A percentile compares a stretch with the other conserved stretches of the same genome.
Conservation (phyloP, 352 stramenopile genomes). For the Phytophthora palmivora region DNA sequence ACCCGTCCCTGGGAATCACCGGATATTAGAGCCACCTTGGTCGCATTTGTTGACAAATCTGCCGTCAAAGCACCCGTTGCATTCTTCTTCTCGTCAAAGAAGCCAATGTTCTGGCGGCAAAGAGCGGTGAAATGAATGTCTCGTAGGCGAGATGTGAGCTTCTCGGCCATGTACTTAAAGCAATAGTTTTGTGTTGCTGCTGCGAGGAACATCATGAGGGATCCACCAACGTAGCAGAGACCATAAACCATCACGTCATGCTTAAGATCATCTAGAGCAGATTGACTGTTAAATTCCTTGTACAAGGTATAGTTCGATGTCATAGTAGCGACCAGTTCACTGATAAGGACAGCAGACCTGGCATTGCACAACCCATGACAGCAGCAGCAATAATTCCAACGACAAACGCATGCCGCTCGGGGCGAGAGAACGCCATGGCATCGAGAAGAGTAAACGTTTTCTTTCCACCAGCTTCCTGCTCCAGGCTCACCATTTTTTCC, state of each 20-base stretch:
- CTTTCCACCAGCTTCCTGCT: too few relatives aligned
- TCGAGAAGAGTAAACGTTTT: conserved; percentile 37
- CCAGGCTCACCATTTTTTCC: conserved; percentile 4
- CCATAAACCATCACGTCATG: conserved; percentile 36
- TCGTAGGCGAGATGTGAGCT: conserved; percentile 53
- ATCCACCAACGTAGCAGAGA: conserved; percentile 41
- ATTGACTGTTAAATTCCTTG: conserved; percentile 16
- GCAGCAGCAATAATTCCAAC: conserved; percentile 35
- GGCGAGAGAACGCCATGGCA: conserved; percentile 27
- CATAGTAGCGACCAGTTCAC: conserved; percentile 33
- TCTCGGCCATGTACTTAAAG: conserved; percentile 63
- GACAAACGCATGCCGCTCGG: conserved; percentile 47
- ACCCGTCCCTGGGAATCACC: conserved; percentile 59
- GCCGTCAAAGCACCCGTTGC: conserved; percentile 54
- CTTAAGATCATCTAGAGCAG: conserved; percentile 39
- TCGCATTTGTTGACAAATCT: conserved; percentile 60
- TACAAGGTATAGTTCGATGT: conserved; percentile 26
- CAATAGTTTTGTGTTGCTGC: conserved; percentile 46
- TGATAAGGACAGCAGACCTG: conserved; percentile 35
- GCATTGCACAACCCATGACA: conserved; percentile 45
- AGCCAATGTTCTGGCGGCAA: too few relatives aligned
- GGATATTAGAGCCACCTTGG: conserved; percentile 50
- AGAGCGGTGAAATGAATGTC: conserved; percentile 66
- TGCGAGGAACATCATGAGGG: conserved; percentile 37
- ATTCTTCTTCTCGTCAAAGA: too few relatives aligned